Base-by-base conservation (phyloP, 805 yeast species). In the Ascoidea asiatica region DNA sequence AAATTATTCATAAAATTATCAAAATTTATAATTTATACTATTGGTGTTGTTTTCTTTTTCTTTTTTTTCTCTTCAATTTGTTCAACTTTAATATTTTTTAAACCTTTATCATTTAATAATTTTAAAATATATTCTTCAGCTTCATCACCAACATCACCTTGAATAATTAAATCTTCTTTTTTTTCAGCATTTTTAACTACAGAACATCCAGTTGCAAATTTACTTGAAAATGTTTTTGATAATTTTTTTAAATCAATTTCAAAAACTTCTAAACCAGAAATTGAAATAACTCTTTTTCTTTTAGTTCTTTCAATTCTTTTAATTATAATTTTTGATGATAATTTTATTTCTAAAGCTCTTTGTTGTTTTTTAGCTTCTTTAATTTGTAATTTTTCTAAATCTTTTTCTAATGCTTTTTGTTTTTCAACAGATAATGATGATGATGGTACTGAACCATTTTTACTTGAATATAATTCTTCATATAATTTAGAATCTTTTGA, bases 121-220 rank as follows among this genome's bases (percentile, higher is more conserved):
- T 73, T 74, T 42, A 70, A 75, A 49, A 89, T 75, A 53, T 82
- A 83, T 5, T 66, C 82, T 58, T 84, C 94, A 22, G 88, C 92
- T 55, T 82, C 95, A 52, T 88, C 96, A 46, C 88, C 82, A 39
- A 89, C 92, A 62, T 90, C 97, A 55, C 97, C 97, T 66, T 89
- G 97, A 48, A 89, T 81, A 47, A 86, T 75, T 46, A 89, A 77
- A 58, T 89, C 97, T 50, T 90, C 96, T 60, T 83, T 85, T 64
- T 89, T 89, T 52, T 89, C 97, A 3, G 79, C 88, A 51, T 78
- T 84, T 64, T 89, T 89, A 4, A 88, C 79, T 13, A 89, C 95
- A 19, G 92, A 79, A 22, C 96, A 90, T 43, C 97, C 97, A 6
- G 97, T 89, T 13, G 97, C 97, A 58, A 90, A 89, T 61, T 84